Evolutionary conservation across 2,329 filamentous ascomycete species (phyloP).

Genomic region (Aspergillus pseudoviridinutans): DNA sequence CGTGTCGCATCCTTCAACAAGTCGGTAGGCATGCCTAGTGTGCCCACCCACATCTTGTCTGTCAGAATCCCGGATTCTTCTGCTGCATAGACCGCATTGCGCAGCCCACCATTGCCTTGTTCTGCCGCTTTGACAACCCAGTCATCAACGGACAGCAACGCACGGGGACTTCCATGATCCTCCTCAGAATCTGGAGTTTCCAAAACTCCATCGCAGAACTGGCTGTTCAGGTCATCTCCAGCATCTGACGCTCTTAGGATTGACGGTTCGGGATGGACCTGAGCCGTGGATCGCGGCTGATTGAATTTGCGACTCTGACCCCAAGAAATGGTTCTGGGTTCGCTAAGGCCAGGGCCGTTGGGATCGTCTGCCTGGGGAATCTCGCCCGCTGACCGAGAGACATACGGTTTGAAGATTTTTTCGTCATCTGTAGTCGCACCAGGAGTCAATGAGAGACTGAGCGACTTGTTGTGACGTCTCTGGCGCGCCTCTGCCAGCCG

Average conservation of each 20-base stretch:
- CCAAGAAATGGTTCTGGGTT: constrained; percentile 74
- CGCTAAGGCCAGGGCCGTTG: constrained; percentile 45
- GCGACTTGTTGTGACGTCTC: constrained; percentile 15
- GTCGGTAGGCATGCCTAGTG: constrained; percentile 89
- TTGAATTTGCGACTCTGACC: constrained; percentile 62
- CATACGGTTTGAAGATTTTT: constrained; percentile 35
- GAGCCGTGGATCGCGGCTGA: constrained; percentile 74
- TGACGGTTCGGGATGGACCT: constrained; percentile 67
- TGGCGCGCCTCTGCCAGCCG: constrained; percentile 18
- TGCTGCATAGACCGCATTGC: constrained; percentile 81
- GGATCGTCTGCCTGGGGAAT: constrained; percentile 27
- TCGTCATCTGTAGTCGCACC: constrained; percentile 38
- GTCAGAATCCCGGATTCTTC: constrained; percentile 62
- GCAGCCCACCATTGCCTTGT: constrained; percentile 85
- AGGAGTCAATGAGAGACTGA: constrained; percentile 29
- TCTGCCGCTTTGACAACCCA: constrained; percentile 82
- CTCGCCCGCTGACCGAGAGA: constrained; percentile 23
- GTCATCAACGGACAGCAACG: constrained; percentile 63
- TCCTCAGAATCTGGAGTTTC: constrained; percentile 11
- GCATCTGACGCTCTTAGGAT: constrained; percentile 54
- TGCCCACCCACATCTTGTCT: constrained; percentile 83
- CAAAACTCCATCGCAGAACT: constrained; percentile 13
- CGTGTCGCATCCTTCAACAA: constrained; percentile 71
- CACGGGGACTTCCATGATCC: constrained; percentile 56
- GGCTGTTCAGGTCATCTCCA: constrained; percentile 19